Conservation (phyloP, 495 filamentous ascomycete species). For the Penicillium simplicissimum region DNA sequence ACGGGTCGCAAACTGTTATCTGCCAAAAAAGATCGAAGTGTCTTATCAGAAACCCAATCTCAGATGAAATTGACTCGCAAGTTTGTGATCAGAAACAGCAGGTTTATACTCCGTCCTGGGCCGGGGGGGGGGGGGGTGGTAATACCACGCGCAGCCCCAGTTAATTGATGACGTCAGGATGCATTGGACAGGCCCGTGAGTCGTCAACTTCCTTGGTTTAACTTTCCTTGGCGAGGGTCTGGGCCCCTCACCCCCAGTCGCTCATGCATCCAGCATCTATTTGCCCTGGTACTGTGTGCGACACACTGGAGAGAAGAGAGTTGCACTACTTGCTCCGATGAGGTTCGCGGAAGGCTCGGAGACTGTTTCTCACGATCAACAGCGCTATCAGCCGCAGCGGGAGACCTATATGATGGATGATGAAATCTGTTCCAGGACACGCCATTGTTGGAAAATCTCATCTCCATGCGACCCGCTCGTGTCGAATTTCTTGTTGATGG, state of each 20-base stretch:
- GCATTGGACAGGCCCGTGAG: conserved; percentile 26
- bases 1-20: conserved; percentile 1
- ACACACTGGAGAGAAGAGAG: neutral
- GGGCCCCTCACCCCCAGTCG: conserved; percentile 14
- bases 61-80: neutral
- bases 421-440: neutral
- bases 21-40: conserved; percentile 12
- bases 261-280: conserved; percentile 2
- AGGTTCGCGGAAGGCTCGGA: conserved; percentile 15
- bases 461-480: neutral
- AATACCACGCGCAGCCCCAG: conserved; percentile 16
- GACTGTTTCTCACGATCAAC: neutral
- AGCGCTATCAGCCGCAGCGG: conserved; percentile 16
- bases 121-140: neutral
- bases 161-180: conserved; percentile 27
- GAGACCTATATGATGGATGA: neutral
- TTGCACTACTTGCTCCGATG: neutral
- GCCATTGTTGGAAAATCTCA: neutral
- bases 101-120: neutral
- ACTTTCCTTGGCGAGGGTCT: conserved; percentile 19
- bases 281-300: conserved; percentile 4
- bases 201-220: conserved; percentile 29
- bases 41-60: conserved; percentile 11
- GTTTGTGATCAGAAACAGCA: neutral
- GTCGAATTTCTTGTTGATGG: conserved; percentile 5